Base-by-base conservation (phyloP, 2,329 filamentous ascomycete species). In the Venturia oleaginea region DNA sequence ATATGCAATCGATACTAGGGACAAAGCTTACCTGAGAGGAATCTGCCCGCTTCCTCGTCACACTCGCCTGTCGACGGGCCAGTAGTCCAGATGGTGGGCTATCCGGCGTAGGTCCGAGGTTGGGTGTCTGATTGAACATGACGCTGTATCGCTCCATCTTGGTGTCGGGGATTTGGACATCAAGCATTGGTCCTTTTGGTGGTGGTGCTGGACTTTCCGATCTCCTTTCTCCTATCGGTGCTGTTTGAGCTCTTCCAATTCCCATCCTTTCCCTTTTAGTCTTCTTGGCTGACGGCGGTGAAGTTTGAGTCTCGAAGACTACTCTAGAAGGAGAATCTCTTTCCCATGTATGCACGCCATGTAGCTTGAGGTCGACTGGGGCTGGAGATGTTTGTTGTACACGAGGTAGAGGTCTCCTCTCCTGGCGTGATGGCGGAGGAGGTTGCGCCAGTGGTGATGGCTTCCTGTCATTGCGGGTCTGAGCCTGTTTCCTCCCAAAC, bases 81-180 rank as follows among this genome's bases (percentile, higher is more conserved):
- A 76, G 66, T 5, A 77, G 69, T 8, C 72, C 73, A 5, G 72
- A 71, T 8, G 70, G 71, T 70, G 5, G 66, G 73, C 66, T 84
- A 51, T 11, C 40, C 32, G 51, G 51, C 6, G 11, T 22, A 78
- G 7, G 97, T 80, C 43, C 84, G 84, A 32, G 10, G 30, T 7
- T 32, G 1, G 48, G 27, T 2, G 22, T 32, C 30, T 57, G 51
- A 64, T 87, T 86, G 72, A 97, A 97, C 92, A 97, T 97, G 68
- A 97, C 84, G 69, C 92, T 96, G 70, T 96, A 97, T 60, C 93
- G 82, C 73, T 97, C 93, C 81, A 97, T 81, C 67, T 88, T 85
- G 64, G 90, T 82, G 61, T 84, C 83, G 0, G 93, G 92, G 65
- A 97, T 94, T 62, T 92, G 85, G 19, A 97, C 83, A 69, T 92